phyloP scores from a whole-genome alignment of 1,284 basidiomycete genomes.

The Microbotryomycetes sp. region DNA sequence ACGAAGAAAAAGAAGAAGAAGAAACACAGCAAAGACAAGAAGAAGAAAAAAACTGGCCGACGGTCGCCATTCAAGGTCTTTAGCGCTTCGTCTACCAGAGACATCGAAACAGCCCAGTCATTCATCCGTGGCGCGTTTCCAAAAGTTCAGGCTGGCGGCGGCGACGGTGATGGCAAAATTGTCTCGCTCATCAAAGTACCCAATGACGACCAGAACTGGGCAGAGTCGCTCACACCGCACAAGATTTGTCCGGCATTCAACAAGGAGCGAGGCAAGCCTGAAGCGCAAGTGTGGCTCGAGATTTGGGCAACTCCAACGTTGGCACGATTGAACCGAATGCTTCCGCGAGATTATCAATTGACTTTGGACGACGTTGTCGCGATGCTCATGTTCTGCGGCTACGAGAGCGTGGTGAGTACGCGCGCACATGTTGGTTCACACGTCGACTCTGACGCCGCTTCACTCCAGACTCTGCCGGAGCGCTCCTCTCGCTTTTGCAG shows the following conservation, averaged over 20 bases:
- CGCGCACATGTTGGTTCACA: background rate
- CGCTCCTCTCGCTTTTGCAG: constrained; percentile 40
- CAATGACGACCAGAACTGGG: constrained; percentile 44
- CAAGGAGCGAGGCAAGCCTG: constrained; percentile 42
- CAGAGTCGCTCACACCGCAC: constrained; percentile 43
- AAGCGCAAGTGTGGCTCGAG: constrained; percentile 41
- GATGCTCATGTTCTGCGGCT: constrained; percentile 45
- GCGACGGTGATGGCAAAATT: constrained; percentile 43
- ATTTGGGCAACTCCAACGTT: constrained; percentile 39
- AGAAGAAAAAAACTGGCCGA: constrained; percentile 19
- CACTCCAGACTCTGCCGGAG: constrained; percentile 19
- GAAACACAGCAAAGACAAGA: constrained; percentile 19
- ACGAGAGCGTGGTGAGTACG: constrained; percentile 40
- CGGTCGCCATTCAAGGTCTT: constrained; percentile 36
- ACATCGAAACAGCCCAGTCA: constrained; percentile 43
- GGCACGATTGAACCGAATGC: constrained; percentile 34
- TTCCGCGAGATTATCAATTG: constrained; percentile 34
- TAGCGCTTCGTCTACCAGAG: constrained; percentile 42
- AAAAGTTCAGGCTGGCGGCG: constrained; percentile 41
- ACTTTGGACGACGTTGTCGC: constrained; percentile 41
- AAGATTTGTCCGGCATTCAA: constrained; percentile 45
- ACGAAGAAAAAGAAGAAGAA: constrained; percentile 27
- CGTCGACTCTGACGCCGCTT: background rate
- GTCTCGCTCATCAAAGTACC: constrained; percentile 44
- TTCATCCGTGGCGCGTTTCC: constrained; percentile 46